Evolutionary conservation across 2,329 filamentous ascomycete species (phyloP).

Genomic region (Xylariaceae sp.): DNA sequence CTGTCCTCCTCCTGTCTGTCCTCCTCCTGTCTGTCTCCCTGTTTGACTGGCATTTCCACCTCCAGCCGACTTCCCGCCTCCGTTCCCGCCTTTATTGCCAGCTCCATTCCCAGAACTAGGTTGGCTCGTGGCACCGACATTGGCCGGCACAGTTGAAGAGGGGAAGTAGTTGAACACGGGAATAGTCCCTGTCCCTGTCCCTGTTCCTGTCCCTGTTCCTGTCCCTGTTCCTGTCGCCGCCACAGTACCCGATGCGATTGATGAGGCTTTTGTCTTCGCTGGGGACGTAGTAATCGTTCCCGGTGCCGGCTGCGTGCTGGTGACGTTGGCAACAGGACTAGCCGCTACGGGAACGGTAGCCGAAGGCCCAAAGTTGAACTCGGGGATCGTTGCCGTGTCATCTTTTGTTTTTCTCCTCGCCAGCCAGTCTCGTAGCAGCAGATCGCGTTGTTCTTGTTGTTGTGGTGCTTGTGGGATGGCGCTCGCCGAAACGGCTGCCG

Average conservation of each 20-base stretch:
- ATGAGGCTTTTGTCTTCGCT: no score
- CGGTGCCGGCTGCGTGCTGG: neutral
- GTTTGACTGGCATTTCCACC: no score
- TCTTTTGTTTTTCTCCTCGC: constrained; percentile 8
- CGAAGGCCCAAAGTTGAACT: constrained; percentile 18
- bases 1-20: neutral
- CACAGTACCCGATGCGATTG: neutral
- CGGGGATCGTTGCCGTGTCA: constrained; percentile 14
- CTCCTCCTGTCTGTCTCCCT: no score
- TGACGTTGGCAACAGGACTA: neutral
- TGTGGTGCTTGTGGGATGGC: constrained; percentile 6
- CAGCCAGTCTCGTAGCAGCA: no score
- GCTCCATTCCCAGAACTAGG: constrained; percentile 7
- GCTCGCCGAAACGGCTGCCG: constrained; percentile 7
- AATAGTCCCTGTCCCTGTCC: constrained; percentile 11
- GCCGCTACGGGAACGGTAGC: constrained; percentile 6
- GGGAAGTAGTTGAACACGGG: constrained; percentile 18
- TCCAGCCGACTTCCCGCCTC: neutral
- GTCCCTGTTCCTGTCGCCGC: no score
- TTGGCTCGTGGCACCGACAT: neutral
- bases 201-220: no score
- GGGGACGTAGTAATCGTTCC: neutral
- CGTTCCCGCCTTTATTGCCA: neutral
- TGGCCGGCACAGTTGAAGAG: constrained; percentile 14
- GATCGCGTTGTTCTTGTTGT: no score